Evolutionary conservation across 257 asterid species (phyloP), one percentile per base, ranked within the genome.

Genomic region (Salvia hispanica): DNA sequence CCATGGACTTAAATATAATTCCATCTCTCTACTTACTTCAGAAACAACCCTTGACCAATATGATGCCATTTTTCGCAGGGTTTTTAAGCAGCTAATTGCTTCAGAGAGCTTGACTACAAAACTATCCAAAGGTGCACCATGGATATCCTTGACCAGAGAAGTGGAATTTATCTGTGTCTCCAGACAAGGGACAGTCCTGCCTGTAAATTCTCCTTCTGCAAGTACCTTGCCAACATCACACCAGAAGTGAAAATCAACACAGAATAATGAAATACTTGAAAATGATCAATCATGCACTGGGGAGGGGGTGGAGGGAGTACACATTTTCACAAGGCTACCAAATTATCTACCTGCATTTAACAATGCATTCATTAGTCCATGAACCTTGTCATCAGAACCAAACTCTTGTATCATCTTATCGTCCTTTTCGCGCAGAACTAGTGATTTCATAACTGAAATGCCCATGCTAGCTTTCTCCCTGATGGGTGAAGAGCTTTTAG

Each of bases 121-220:
- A 79, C 97, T 79, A 52, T 88, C 96, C 72, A 90, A 79, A 69
- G 99, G 99, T 71, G 97, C 96, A 64, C 96, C 96, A 76, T 87
- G 97, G 79, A 91, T 87, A 69, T 94, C 99, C 79, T 84, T 94
- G 48, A 85, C 85, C 75, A 94, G 83, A 69, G 86, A 73, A 68
- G 92, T 73, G 56, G 83, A 52, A 64, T 58, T 83, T 63, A 83
- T 48, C 60, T 74, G 84, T 74, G 78, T 85, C 72, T 80, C 91
- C 58, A 73, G 64, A 60, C 66, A 79, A 72, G 77, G 68, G 66
- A 76, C 75, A 57, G 80, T 81, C 75, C 86, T 77, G 80, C 87
- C 83, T 40, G 76, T 61, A 72, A 80, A 77, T 48, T 75, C 81
- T 73, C 96, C 96, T 83, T 90, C 98, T 94, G 96, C 86, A 77